Base-by-base conservation (phyloP, 1,284 basidiomycete species). In the Cystobasidium slooffiae region DNA sequence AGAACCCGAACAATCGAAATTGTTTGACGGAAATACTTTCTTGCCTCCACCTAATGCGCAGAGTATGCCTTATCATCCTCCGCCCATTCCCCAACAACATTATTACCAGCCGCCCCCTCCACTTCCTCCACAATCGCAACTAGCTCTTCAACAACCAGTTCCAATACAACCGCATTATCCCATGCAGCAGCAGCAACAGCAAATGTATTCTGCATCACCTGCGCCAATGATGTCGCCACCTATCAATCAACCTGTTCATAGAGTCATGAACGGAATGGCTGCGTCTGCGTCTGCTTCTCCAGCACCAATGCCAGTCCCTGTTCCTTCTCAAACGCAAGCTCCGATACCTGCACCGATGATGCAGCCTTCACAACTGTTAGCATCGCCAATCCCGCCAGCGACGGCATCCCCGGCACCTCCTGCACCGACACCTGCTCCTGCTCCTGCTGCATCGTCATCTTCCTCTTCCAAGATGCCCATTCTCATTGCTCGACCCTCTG, bases 401-500 rank as follows among this genome's bases (percentile, higher is more conserved):
- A 47, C 46, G 61, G 43, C 61, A 22, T 31, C 20, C 20, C 12
- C 12, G 20, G 39, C 39, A 61, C 39, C 31, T 43, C 61, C 44
- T 5, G 44, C 20, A 6, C 61, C 18, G 31, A 24, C 44, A 47
- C 24, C 61, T 18, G 61, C 61, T 9, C 24, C 55, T n/a, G 69
- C 59, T 43, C 63, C 59, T 37, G 22, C 74, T 75, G 3, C 59
- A 68, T n/a, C 72, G 83, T 51, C 78, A 79, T 79, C 84, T 49
- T 78, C 84, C 1, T 81, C 83, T 43, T 84, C 87, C 67, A 83
- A 84, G 68, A 80, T 90, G 22, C 88, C 89, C 12, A 88, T 91
- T 75, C 81, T 89, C 52, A 84, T 91, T 46, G 87, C 86, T 6
- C 85, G 86, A 3, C 83, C 85, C 75, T 89, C 87, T 22, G 83